These are phyloP conservation scores for Pyrenophora teres DNA, from an alignment of 2,329 filamentous ascomycete species.

Conservation along the genomic window DNA sequence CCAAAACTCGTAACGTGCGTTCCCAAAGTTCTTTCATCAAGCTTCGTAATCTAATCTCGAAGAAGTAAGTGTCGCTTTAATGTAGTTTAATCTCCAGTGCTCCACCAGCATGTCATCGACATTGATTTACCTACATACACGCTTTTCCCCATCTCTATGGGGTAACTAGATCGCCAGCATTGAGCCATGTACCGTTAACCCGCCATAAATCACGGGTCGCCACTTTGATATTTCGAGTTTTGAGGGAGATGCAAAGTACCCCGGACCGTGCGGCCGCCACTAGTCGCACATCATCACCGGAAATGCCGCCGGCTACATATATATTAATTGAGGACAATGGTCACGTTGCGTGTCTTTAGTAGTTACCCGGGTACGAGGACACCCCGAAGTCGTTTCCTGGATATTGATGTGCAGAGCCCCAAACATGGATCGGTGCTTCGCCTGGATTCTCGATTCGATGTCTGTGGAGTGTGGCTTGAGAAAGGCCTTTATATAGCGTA, in stretches of 20 bases:
- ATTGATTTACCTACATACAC: slow-evolving; percentile 2
- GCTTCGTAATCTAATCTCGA: background rate
- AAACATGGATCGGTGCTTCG: slow-evolving; percentile 15
- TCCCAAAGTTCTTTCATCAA: background rate
- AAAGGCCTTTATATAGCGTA: slow-evolving; percentile 27
- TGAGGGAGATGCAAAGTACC: slow-evolving; percentile 16
- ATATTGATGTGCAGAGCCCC: slow-evolving; percentile 28
- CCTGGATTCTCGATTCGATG: slow-evolving; percentile 13
- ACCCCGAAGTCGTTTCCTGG: slow-evolving; percentile 24
- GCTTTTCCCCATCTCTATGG: background rate
- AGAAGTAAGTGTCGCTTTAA: slow-evolving; percentile 15
- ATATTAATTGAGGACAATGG: slow-evolving; percentile 40
- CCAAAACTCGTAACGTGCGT: background rate
- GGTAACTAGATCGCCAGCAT: background rate
- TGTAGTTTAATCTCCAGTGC: slow-evolving; percentile 17
- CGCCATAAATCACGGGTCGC: slow-evolving; percentile 7
- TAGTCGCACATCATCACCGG: slow-evolving; percentile 25
- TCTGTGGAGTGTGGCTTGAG: background rate
- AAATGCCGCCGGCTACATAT: slow-evolving; percentile 40
- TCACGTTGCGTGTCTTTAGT: slow-evolving; percentile 26
- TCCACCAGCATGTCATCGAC: slow-evolving; percentile 2
- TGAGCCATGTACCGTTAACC: slow-evolving; percentile 7
- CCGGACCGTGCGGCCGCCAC: slow-evolving; percentile 44
- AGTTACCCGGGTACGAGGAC: slow-evolving; percentile 12
- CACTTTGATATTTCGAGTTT: slow-evolving; percentile 4